Percentiles rank a stretch among this genome's conserved stretches.
phyloP scores from a whole-genome alignment of 306 rosid species.

The Quercus dentata region DNA sequence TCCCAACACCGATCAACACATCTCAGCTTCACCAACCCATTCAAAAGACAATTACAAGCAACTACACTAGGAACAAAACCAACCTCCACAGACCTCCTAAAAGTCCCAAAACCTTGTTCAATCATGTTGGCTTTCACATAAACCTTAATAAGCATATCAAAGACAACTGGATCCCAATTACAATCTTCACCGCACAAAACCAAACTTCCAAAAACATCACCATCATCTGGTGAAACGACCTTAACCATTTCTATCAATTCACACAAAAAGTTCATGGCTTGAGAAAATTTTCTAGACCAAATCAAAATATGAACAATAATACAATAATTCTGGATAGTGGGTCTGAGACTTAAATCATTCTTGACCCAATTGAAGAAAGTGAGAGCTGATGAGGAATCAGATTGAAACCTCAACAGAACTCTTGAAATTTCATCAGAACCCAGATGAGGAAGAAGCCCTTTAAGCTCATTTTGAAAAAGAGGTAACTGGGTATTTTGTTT shows the following conservation, averaged over 20 bases:
- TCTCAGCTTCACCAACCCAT: constrained; percentile 56
- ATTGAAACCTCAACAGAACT: constrained; percentile 74
- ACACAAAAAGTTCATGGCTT: constrained; percentile 56
- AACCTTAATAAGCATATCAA: constrained; percentile 84
- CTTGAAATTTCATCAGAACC: constrained; percentile 66
- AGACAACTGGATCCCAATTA: constrained; percentile 74
- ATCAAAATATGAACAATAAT: constrained; percentile 53
- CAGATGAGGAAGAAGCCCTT: constrained; percentile 57
- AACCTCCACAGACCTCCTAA: constrained; percentile 45
- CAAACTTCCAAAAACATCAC: constrained; percentile 47
- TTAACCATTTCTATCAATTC: constrained; percentile 55
- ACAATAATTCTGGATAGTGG: constrained; percentile 56
- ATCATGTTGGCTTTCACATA: constrained; percentile 65
- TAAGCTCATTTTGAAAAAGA: constrained; percentile 47
- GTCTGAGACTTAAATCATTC: constrained; percentile 51
- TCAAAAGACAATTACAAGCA: constrained; percentile 64
- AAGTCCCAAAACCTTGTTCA: constrained; percentile 54
- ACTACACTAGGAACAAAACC: constrained; percentile 67
- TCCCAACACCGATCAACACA: constrained; percentile 64
- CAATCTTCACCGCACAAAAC: constrained; percentile 53
- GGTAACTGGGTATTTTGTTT: constrained; percentile 36
- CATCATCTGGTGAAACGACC: constrained; percentile 25
- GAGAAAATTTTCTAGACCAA: constrained; percentile 57
- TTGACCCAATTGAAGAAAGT: constrained; percentile 71
- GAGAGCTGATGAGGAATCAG: constrained; percentile 65